Evolutionary conservation across 306 rosid species (phyloP).

Genomic region (Calophaca sinica): DNA sequence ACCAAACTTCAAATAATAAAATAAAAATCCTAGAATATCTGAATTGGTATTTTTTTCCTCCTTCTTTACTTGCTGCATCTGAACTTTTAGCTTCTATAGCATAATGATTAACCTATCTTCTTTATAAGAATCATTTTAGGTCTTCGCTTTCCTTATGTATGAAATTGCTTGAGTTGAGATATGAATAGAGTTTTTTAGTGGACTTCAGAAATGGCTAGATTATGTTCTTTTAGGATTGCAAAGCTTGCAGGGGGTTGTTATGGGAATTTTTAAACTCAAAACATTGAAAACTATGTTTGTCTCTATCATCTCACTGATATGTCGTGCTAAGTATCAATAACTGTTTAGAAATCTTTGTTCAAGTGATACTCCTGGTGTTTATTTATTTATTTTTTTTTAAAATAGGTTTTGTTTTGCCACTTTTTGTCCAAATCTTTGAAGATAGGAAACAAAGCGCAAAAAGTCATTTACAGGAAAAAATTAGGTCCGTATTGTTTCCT

Average conservation of each 20-base stretch:
- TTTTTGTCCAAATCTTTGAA: too few relatives aligned
- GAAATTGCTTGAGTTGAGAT: slow-evolving; percentile 32
- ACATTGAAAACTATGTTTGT: slow-evolving; percentile 9
- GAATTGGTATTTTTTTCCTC: slow-evolving; percentile 10
- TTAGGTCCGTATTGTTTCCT: neutral
- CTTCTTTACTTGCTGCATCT: slow-evolving; percentile 20
- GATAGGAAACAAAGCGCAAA: too few relatives aligned
- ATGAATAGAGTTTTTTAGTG: slow-evolving; percentile 24
- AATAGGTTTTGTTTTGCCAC: neutral
- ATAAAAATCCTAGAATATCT: neutral
- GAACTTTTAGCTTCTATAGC: slow-evolving; percentile 13
- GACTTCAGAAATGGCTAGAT: slow-evolving; percentile 26
- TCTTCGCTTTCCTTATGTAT: slow-evolving; percentile 18
- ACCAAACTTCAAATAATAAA: neutral
- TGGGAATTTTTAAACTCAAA: slow-evolving; percentile 6
- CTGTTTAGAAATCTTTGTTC: slow-evolving; percentile 37
- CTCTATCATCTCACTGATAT: slow-evolving; percentile 18
- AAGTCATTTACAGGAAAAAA: too few relatives aligned
- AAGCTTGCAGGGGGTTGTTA: neutral
- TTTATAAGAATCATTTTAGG: slow-evolving; percentile 8
- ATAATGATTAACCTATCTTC: slow-evolving; percentile 14
- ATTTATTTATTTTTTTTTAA: neutral
- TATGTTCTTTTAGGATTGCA: neutral
- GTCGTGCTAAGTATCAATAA: slow-evolving; percentile 37
- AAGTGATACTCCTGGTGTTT: slow-evolving; percentile 11